Base-by-base conservation (phyloP, 1,284 basidiomycete genomes). In the Phylloboletellus chloephorus region DNA sequence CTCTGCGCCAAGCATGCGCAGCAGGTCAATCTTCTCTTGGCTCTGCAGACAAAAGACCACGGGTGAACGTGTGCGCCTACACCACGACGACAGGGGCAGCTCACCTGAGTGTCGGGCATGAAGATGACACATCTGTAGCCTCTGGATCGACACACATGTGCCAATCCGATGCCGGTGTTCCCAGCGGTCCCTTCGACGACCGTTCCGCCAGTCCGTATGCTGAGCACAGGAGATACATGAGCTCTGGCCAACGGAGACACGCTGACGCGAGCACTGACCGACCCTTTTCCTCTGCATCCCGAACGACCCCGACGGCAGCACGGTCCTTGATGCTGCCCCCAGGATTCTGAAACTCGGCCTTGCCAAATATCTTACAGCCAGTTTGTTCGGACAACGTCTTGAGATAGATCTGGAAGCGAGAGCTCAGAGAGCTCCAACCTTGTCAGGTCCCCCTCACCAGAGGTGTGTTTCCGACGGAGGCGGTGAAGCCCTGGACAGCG, bases 91-190 rank as follows among this genome's bases (percentile, higher is more conserved):
- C 16, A 28, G 24, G 21, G 31, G 28, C 30, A 21, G 50, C 67
- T 19, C 47, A 84, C 88, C 76, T 96, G 93, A 2, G 85, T 91
- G 66, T 97, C 78, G 36, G 95, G 95, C 95, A 98, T 98, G 77
- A 92, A 98, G 60, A 98, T 98, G n/a, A 98, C 94, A 60, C 95
- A 98, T 63, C 84, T 88, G 73, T 98, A 98, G 3, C 96, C 94
- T 52, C 78, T 81, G 19, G 89, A 79, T 54, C 95, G 74, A 67
- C 95, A 98, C 40, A 98, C 90, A 59, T 94, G 93, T 4, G 94
- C 93, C 24, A 98, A 77, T 33, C 94, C 94, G 49, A 97, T 97
- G 38, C 94, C 95, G 5, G 95, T 98, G 70, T 98, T 98, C n/a
- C 95, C 95, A 22, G 95, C 95, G 1, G 95, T 98, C 2, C 95